Base-by-base conservation (phyloP, 306 rosid species). In the Oxytropis ochrocephala region DNA sequence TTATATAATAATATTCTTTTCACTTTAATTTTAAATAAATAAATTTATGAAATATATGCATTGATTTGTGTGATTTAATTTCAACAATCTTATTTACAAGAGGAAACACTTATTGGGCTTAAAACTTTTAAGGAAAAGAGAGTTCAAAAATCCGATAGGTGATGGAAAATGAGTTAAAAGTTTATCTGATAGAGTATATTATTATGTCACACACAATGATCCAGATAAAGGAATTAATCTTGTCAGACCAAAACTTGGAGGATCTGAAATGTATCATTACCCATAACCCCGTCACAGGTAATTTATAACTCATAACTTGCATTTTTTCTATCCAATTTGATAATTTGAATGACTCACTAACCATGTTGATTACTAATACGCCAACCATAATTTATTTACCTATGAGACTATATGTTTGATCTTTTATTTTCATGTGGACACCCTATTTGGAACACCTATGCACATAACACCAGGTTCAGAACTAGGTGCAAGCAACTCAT, bases 401-500 rank as follows among this genome's bases (percentile, higher is more conserved):
- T 17, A 24, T 5, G 16, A 46, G 27, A 21, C 27, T 21, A 21
- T 21, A 2, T 4, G 7, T 2, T 21, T 21, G n/a, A n/a, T n/a
- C n/a, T n/a, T 6, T 7, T 47, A 5, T 47, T 41, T 18, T 83
- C 79, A 93, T n/a, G 86, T 87, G 1, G 98, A 90, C 35, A 94
- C 94, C 63, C 97, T 94, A 38, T 94, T 94, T 11, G 98, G 97
- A 29, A 94, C 89, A 16, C 98, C 98, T 74, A 97, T 83, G 71
- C 98, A 88, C 8, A 97, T 94, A 52, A 88, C 89, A 4, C 98
- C 98, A n/a, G 97, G 86, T 59, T 79, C 89, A 2, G 98, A 94
- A 74, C 91, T 88, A n/a, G 97, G 89, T 2, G 96, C 89, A 48
- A 94, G 96, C 11, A 94, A 81, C 74, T 94, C 98, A 36, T 94